Evolutionary conservation across 257 asterid species (phyloP).

Genomic region (Jacaranda copaia): DNA sequence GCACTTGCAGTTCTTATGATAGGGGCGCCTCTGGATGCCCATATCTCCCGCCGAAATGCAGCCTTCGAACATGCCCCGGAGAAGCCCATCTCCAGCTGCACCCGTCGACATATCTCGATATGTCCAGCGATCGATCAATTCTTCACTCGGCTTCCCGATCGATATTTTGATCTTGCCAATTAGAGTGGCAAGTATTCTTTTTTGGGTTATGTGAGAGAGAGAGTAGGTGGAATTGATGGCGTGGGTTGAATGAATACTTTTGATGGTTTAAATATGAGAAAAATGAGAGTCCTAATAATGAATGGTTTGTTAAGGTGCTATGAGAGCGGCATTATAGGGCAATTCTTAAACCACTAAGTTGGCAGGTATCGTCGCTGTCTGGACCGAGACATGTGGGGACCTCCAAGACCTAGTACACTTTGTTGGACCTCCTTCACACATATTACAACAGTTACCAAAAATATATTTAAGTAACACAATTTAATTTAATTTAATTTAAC

Average conservation of each 20-base stretch:
- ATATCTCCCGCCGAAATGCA: constrained; percentile 52
- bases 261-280: not conserved
- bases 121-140: not conserved
- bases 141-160: not conserved
- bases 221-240: constrained; percentile 4
- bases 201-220: too few relatives aligned
- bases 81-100: constrained; percentile 64
- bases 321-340: not conserved
- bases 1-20: constrained; percentile 60
- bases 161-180: too few relatives aligned
- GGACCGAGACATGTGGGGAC: not conserved
- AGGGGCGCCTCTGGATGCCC: constrained; percentile 52
- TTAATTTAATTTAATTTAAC: too few relatives aligned
- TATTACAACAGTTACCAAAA: too few relatives aligned
- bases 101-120: constrained; percentile 49
- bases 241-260: not conserved
- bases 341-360: too few relatives aligned
- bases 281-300: not conserved
- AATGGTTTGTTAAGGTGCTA: not conserved
- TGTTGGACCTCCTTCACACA: not conserved
- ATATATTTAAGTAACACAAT: too few relatives aligned
- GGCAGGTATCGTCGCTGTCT: not conserved
- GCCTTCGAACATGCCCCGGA: constrained; percentile 54
- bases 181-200: too few relatives aligned
- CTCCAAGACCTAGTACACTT: not conserved